A percentile compares a stretch with the other conserved stretches of the same genome.
Evolutionary conservation across 176 grass and related monocot species (phyloP).

Genomic region (Rhynchospora tenuis): DNA sequence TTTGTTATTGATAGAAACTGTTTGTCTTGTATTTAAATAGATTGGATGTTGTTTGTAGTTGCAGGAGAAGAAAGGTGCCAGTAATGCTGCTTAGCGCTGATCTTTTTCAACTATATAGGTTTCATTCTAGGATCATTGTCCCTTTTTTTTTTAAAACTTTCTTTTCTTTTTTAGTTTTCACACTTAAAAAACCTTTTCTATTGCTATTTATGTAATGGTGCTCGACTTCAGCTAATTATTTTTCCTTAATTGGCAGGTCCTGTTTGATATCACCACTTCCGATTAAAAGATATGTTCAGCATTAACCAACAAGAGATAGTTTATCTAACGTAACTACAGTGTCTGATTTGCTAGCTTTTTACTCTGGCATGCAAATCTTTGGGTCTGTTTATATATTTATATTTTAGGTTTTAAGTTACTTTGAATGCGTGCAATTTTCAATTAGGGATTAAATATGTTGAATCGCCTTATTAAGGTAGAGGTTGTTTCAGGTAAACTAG

Average conservation of each 20-base stretch:
- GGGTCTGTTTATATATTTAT: not conserved
- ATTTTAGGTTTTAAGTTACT: not conserved
- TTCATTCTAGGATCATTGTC: not conserved
- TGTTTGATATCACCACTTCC: not conserved
- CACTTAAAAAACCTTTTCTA: not conserved
- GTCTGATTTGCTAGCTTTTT: not conserved
- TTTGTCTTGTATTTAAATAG: not conserved
- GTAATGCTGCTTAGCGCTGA: conserved; percentile 4
- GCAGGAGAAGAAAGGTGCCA: not conserved
- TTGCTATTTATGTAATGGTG: not conserved
- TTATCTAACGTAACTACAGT: not conserved
- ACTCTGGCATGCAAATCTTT: not conserved
- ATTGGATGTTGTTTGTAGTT: not conserved
- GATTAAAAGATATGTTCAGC: not conserved
- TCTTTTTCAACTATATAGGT: not conserved
- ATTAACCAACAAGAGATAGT: not conserved
- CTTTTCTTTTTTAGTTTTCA: not conserved
- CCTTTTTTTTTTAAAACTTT: not conserved
- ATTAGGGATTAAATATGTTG: not conserved
- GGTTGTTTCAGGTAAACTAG: not conserved
- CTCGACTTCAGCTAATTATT: not conserved
- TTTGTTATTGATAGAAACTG: not conserved
- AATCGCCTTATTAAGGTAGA: not conserved
- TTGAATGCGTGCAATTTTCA: not conserved
- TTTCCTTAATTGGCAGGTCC: not conserved